Evolutionary conservation across 2,329 filamentous ascomycete species (phyloP).

Genomic region (Sarocladium oryzae): DNA sequence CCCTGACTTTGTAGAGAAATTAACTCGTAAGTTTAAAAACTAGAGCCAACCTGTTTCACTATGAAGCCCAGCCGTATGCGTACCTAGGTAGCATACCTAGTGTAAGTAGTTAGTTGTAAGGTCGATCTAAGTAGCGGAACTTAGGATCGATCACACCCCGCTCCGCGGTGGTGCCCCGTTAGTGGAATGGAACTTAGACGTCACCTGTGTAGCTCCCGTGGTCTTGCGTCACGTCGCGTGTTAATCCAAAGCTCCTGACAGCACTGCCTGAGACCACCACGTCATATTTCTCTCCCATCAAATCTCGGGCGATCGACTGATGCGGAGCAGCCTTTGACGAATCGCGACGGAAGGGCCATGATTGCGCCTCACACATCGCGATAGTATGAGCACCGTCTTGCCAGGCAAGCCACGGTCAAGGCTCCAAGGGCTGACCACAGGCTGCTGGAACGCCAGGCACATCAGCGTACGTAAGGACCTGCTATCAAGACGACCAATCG

Average conservation of each 20-base stretch:
- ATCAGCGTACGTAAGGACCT: slow-evolving; percentile 62
- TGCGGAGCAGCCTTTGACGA: neutral
- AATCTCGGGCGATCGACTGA: neutral
- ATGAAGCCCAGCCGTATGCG: no score
- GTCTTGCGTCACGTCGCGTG: slow-evolving; percentile 2
- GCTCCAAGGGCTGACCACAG: slow-evolving; percentile 70
- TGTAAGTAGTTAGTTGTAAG: no score
- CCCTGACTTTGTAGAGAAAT: no score
- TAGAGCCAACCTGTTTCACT: no score
- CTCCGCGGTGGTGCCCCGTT: neutral
- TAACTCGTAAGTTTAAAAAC: no score
- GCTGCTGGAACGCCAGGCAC: slow-evolving; percentile 64
- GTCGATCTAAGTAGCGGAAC: no score
- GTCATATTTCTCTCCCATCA: neutral
- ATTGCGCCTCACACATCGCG: slow-evolving; percentile 6
- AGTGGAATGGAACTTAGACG: slow-evolving; percentile 4
- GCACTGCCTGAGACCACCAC: neutral
- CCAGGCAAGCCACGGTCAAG: slow-evolving; percentile 72
- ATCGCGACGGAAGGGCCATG: neutral
- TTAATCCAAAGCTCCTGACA: neutral
- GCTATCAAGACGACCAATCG: neutral
- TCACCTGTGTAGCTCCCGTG: neutral
- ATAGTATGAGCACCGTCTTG: slow-evolving; percentile 70
- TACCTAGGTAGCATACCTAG: no score
- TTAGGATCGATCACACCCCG: slow-evolving; percentile 1